Conservation (phyloP, 2,329 filamentous ascomycete genomes). For the Neurospora sp. region DNA sequence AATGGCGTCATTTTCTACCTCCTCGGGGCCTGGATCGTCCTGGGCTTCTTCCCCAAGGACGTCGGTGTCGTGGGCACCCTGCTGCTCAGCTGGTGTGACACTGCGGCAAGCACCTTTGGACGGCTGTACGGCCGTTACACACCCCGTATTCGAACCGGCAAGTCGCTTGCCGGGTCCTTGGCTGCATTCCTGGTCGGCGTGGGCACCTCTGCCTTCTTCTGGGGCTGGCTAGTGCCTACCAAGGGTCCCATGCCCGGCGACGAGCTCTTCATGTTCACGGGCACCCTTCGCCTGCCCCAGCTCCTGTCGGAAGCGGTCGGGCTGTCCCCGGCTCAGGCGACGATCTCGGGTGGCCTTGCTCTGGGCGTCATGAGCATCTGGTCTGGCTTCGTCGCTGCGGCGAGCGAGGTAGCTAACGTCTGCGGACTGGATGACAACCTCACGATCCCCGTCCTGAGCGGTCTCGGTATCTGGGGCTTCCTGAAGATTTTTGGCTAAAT, state of each 20-base stretch:
- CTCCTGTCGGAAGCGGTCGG: conserved; percentile 50
- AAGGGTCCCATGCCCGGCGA: conserved; percentile 60
- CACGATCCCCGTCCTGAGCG: conserved; percentile 88
- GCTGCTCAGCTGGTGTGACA: conserved; percentile 95
- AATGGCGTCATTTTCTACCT: conserved; percentile 98
- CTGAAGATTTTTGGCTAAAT: conserved; percentile 69
- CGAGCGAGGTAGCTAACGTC: conserved; percentile 82
- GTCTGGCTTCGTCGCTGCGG: conserved; percentile 80
- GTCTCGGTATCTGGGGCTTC: conserved; percentile 83
- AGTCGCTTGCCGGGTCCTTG: conserved; percentile 81
- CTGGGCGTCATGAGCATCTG: conserved; percentile 74
- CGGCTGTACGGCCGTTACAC: conserved; percentile 85
- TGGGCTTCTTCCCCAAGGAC: conserved; percentile 87
- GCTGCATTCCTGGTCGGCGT: conserved; percentile 79
- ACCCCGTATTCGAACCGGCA: conserved; percentile 71
- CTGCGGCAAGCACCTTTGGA: conserved; percentile 89
- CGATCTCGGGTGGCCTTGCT: conserved; percentile 61
- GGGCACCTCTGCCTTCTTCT: conserved; percentile 76
- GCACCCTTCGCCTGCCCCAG: conserved; percentile 60
- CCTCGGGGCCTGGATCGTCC: conserved; percentile 76
- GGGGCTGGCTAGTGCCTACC: conserved; percentile 71
- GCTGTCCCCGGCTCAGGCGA: conserved; percentile 46
- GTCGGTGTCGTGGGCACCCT: conserved; percentile 82
- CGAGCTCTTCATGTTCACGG: conserved; percentile 72
- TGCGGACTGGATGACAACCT: conserved; percentile 97